Conservation (phyloP, 2,329 filamentous ascomycete species). For the Xylaria sp. region DNA sequence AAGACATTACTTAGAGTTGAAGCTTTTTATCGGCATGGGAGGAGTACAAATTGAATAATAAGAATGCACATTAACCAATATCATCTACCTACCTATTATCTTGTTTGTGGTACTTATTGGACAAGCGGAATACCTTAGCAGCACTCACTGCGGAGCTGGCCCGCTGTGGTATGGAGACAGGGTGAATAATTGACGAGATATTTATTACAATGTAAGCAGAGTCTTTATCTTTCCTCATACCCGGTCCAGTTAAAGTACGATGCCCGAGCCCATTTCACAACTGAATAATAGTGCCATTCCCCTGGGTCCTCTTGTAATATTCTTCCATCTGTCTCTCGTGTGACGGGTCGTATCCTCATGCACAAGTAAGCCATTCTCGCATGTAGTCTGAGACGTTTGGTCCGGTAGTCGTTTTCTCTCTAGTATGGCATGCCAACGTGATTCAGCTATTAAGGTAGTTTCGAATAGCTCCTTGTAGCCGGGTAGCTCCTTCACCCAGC, state of each 20-base stretch:
- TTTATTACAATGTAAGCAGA: slow-evolving; percentile 31
- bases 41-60: not conserved
- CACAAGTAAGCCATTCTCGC: slow-evolving; percentile 6
- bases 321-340: slow-evolving; percentile 10
- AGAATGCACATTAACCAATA: not conserved
- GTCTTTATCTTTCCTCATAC: slow-evolving; percentile 12
- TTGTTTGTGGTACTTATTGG: not conserved
- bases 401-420: not conserved
- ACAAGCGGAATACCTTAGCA: not conserved
- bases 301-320: slow-evolving; percentile 9
- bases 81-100: not conserved
- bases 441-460: slow-evolving; percentile 69
- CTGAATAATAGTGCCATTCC: slow-evolving; percentile 12
- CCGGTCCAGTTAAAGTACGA: slow-evolving; percentile 13
- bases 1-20: not conserved
- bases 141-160: not conserved
- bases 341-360: slow-evolving; percentile 19
- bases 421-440: not conserved
- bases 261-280: slow-evolving; percentile 8
- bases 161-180: not conserved
- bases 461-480: slow-evolving; percentile 80
- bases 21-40: not conserved
- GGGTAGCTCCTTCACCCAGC: slow-evolving; percentile 85
- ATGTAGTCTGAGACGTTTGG: not conserved
- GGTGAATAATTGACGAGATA: slow-evolving; percentile 19